A percentile compares a stretch with the other conserved stretches of the same genome.
Conservation (phyloP, 1,284 basidiomycete species). For the Ustilago crameri region DNA sequence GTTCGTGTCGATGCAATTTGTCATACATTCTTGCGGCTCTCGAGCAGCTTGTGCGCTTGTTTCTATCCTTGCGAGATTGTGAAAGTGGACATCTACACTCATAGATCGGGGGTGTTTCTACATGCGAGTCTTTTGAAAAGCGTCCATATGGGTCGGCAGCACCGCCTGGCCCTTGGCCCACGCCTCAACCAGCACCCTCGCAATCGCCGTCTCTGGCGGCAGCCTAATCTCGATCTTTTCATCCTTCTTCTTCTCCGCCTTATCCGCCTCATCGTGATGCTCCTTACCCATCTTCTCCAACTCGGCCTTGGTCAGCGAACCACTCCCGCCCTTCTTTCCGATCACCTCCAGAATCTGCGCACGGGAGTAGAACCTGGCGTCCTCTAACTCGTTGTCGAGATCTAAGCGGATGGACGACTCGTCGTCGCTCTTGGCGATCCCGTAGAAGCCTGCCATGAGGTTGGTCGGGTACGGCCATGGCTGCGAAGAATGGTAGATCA, state of each 20-base stretch:
- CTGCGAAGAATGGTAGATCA: constrained; percentile 86
- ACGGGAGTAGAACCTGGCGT: constrained; percentile 87
- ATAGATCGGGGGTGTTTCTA: constrained; percentile 4
- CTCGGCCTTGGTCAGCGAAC: constrained; percentile 73
- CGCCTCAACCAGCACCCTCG: constrained; percentile 76
- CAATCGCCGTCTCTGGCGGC: constrained; percentile 74
- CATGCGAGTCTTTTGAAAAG: constrained; percentile 40
- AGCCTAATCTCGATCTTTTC: constrained; percentile 22
- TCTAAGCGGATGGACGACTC: constrained; percentile 80
- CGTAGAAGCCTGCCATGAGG: constrained; percentile 81
- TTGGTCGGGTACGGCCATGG: constrained; percentile 82
- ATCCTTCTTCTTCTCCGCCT: constrained; percentile 65
- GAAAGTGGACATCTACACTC: no score
- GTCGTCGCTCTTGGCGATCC: constrained; percentile 34
- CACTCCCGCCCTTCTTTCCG: constrained; percentile 70
- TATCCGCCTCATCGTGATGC: constrained; percentile 53
- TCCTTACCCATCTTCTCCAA: constrained; percentile 73
- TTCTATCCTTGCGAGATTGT: no score
- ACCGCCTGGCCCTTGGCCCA: constrained; percentile 74
- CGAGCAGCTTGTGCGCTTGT: no score
- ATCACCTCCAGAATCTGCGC: constrained; percentile 78
- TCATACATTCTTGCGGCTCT: no score
- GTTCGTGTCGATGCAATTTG: background rate
- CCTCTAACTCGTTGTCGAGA: constrained; percentile 95
- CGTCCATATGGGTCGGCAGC: constrained; percentile 35